Evolutionary conservation across 192 early-diverging fungal species (phyloP).

Genomic region (Rhizophagus sp.): DNA sequence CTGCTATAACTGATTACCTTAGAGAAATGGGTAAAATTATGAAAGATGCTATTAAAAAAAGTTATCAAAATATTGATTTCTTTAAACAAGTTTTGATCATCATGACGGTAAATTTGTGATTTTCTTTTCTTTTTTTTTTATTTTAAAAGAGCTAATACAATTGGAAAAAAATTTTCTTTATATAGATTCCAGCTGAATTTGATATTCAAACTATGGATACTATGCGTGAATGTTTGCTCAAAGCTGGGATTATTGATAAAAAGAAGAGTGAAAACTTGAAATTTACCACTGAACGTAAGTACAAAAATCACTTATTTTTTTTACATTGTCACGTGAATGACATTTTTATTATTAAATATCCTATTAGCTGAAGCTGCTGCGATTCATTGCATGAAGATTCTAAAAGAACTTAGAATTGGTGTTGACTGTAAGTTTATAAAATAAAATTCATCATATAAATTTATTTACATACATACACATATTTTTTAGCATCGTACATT

Average conservation of each 20-base stretch:
- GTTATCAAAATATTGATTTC: not conserved
- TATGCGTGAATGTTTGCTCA: slow-evolving; percentile 53
- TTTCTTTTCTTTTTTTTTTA: no score
- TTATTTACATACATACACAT: not conserved
- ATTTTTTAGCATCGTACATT: slow-evolving; percentile 45
- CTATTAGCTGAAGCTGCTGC: slow-evolving; percentile 18
- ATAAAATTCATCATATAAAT: no score
- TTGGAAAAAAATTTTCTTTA: not conserved
- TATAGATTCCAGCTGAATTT: slow-evolving; percentile 31
- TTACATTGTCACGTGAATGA: not conserved
- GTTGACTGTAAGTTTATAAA: not conserved
- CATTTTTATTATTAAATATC: not conserved
- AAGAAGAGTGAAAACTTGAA: not conserved
- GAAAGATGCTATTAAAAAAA: not conserved
- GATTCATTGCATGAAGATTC: slow-evolving; percentile 8
- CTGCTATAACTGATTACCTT: slow-evolving; percentile 2
- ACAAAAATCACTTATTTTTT: not conserved
- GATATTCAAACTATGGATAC: slow-evolving; percentile 38
- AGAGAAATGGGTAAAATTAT: not conserved
- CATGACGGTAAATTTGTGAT: not conserved
- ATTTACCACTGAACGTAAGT: slow-evolving; percentile 11
- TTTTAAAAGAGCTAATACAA: no score
- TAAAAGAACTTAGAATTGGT: not conserved
- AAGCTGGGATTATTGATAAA: slow-evolving; percentile 48
- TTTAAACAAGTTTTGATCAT: not conserved